phyloP scores from a whole-genome alignment of 2,329 filamentous ascomycete genomes.

The Hymenoscyphus infarciens region DNA sequence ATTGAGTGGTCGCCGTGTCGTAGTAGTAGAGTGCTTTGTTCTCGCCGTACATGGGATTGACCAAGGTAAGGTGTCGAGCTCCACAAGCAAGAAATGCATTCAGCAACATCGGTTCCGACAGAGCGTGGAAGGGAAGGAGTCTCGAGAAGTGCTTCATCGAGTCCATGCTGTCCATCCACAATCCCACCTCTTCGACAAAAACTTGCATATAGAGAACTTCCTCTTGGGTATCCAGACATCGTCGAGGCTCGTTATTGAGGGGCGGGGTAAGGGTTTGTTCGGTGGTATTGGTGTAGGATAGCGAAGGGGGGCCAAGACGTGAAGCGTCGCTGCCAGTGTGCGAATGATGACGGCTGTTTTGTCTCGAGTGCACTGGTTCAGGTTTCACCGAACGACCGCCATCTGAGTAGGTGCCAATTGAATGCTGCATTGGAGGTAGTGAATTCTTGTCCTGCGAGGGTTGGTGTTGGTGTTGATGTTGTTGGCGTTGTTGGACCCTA shows the following conservation, averaged over 20 bases:
- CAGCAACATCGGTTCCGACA: constrained; percentile 81
- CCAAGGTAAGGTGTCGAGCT: constrained; percentile 72
- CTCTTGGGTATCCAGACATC: constrained; percentile 69
- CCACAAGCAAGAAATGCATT: constrained; percentile 89
- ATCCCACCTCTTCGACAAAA: constrained; percentile 83
- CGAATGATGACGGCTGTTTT: constrained; percentile 33
- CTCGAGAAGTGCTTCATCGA: constrained; percentile 81
- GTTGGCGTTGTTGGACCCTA: constrained; percentile 15
- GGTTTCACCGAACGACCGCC: constrained; percentile 25
- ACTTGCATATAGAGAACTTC: constrained; percentile 88
- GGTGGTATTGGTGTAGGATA: constrained; percentile 34
- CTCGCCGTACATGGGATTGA: constrained; percentile 66
- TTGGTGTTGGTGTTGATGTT: constrained; percentile 2
- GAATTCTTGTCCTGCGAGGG: constrained; percentile 24
- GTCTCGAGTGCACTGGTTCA: constrained; percentile 29
- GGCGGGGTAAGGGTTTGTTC: constrained; percentile 36
- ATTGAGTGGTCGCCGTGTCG: constrained; percentile 75
- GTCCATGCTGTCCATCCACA: constrained; percentile 95
- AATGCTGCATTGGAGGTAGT: constrained; percentile 31
- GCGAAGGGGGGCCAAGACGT: constrained; percentile 39
- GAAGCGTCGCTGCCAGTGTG: constrained; percentile 32
- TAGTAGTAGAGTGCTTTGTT: constrained; percentile 81
- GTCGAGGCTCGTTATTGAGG: constrained; percentile 43
- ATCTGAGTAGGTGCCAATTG: constrained; percentile 27
- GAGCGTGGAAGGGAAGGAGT: constrained; percentile 75